Evolutionary conservation across 2,329 filamentous ascomycete genomes (phyloP), one percentile per base, ranked within the genome.

Genomic region (Lizonia empirigonia): DNA sequence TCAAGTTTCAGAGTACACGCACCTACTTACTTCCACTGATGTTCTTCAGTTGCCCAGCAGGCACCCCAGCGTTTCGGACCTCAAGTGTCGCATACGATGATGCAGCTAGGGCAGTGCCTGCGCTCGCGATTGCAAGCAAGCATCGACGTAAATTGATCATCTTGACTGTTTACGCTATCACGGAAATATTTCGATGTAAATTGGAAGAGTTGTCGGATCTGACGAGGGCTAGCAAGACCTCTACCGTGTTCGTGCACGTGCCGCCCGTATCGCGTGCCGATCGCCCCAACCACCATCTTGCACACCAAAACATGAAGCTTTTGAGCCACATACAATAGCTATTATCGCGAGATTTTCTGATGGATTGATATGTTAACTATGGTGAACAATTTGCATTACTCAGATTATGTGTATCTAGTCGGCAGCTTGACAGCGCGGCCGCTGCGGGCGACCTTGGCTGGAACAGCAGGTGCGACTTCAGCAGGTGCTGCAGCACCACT

Each of bases 21-120:
- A 10, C 6, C 23, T 12, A 59, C 61, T n/a, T 32, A 68, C 64
- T 62, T 22, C 64, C 64, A 22, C 52, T 59, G 24, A 68, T 29
- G 36, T 63, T 68, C 44, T 63, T 65, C 33, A 60, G 37, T 36
- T 58, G 48, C 3, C 63, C 63, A 6, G 44, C 52, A 7, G 61
- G 55, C 15, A 41, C 55, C 34, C 62, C 60, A 12, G 23, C 36
- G 44, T 58, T 58, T 9, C 57, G 51, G 5, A 63, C 58, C 15
- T 53, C 50, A 7, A 56, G 39, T 1, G 39, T 45, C 8, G 46
- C 34, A 24, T 39, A 56, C n/a, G 56, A 52, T 8, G 42, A 50
- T 7, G 44, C 38, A 29, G 54, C 46, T 4, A 54, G 37, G 12
- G 37, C 50, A 12, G 30, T 39, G 2, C 33, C 16, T 3, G 36